Evolutionary conservation across 2,329 filamentous ascomycete genomes (phyloP).

Genomic region (Periglandula ipomoeae): DNA sequence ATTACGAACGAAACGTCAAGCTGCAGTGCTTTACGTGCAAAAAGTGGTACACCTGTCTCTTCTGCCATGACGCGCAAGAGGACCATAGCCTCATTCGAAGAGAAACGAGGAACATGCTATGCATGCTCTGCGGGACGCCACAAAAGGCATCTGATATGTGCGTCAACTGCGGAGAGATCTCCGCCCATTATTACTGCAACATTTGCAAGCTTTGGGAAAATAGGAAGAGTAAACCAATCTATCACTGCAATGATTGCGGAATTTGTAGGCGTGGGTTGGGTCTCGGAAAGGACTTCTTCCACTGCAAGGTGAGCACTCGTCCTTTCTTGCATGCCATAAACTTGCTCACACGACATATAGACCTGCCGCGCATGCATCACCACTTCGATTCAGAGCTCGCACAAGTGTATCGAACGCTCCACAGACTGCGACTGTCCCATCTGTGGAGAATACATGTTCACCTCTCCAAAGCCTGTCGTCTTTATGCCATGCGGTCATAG

Average conservation of each 20-base stretch:
- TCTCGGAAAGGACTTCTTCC: slow-evolving; percentile 92
- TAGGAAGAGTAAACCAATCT: slow-evolving; percentile 81
- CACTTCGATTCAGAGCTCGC: slow-evolving; percentile 72
- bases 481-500: slow-evolving; percentile 96
- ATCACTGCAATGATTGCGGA: slow-evolving; percentile 92
- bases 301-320: slow-evolving; percentile 71
- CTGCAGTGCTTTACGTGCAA: slow-evolving; percentile 85
- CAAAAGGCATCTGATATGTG: slow-evolving; percentile 77
- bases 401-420: slow-evolving; percentile 89
- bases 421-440: slow-evolving; percentile 96
- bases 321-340: not conserved
- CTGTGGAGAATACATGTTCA: slow-evolving; percentile 94
- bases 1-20: slow-evolving; percentile 95
- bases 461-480: slow-evolving; percentile 76
- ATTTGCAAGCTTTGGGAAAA: slow-evolving; percentile 98
- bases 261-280: slow-evolving; percentile 89
- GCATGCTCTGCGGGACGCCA: slow-evolving; percentile 85
- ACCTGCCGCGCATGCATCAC: slow-evolving; percentile 91
- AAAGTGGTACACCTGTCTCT: slow-evolving; percentile 88
- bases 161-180: slow-evolving; percentile 62
- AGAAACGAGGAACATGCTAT: slow-evolving; percentile 91
- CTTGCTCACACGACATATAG: slow-evolving; percentile 28
- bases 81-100: slow-evolving; percentile 71
- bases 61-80: slow-evolving; percentile 83
- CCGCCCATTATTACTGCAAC: slow-evolving; percentile 85